These are phyloP conservation scores for Phlyctochytrium bullatum DNA, from an alignment of 192 early-diverging fungal genomes.

Conservation along the genomic window DNA sequence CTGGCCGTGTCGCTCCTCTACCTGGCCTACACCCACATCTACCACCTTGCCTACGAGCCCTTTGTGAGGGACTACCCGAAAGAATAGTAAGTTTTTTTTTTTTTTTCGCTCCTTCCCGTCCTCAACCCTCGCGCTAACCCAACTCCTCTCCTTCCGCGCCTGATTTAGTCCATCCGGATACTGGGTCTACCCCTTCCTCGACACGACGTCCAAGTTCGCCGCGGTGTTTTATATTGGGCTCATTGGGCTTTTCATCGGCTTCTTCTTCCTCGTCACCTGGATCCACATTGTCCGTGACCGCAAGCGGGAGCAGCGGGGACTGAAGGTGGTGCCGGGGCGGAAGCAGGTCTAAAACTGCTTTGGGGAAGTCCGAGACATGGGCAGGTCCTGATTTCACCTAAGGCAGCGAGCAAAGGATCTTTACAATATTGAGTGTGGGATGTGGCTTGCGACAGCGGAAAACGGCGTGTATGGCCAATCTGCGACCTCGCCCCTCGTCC, in stretches of 20 bases:
- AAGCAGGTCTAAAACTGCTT: not conserved
- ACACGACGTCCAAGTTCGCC: constrained; percentile 24
- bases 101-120: not conserved
- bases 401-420: too few species aligned
- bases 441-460: too few species aligned
- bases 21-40: constrained; percentile 25
- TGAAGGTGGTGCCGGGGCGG: not conserved
- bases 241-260: constrained; percentile 6
- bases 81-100: constrained; percentile 18
- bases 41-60: constrained; percentile 8
- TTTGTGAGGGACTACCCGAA: not conserved
- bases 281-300: not conserved
- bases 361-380: too few species aligned
- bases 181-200: constrained; percentile 40
- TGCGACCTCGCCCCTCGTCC: too few species aligned
- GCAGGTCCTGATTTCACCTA: too few species aligned
- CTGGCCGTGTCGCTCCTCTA: constrained; percentile 20
- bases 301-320: not conserved
- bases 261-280: constrained; percentile 15
- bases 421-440: too few species aligned
- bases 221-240: constrained; percentile 26
- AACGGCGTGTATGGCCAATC: too few species aligned
- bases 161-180: constrained; percentile 19
- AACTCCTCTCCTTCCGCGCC: not conserved
- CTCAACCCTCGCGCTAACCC: not conserved